Percentiles rank a stretch among this genome's conserved stretches.
Conservation (phyloP, 2,329 filamentous ascomycete species). For the Arthroderma sp. region DNA sequence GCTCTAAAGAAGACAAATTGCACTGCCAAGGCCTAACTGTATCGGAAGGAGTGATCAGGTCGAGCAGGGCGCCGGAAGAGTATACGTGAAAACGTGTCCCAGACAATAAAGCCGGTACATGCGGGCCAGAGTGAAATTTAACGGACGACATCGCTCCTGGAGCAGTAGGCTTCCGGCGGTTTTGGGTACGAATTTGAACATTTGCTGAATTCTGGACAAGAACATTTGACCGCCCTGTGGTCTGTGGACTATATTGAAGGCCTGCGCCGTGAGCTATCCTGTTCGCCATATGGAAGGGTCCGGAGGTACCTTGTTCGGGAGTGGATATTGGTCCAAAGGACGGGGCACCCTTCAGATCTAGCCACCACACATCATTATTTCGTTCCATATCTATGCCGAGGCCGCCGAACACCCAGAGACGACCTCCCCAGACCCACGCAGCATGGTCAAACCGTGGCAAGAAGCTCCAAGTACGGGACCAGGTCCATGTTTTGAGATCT, state of each 20-base stretch:
- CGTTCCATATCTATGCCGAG: conserved; percentile 95
- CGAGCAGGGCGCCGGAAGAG: conserved; percentile 79
- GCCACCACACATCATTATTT: conserved; percentile 90
- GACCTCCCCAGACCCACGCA: conserved; percentile 81
- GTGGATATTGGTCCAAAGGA: conserved; percentile 62
- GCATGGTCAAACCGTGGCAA: conserved; percentile 91
- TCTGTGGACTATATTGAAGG: conserved; percentile 22
- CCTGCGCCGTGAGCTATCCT: conserved; percentile 27
- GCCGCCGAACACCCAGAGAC: conserved; percentile 93
- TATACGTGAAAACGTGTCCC: conserved; percentile 94
- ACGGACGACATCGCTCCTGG: conserved; percentile 82
- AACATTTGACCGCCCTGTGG: conserved; percentile 26
- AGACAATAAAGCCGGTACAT: conserved; percentile 75
- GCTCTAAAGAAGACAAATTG: conserved; percentile 75
- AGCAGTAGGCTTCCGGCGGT: conserved; percentile 44
- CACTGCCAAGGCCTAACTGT: conserved; percentile 79
- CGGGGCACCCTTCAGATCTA: conserved; percentile 82
- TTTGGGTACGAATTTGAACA: conserved; percentile 42
- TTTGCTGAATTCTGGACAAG: conserved; percentile 64
- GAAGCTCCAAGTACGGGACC: conserved; percentile 93
- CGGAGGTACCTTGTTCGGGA: conserved; percentile 44
- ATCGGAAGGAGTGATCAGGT: conserved; percentile 85
- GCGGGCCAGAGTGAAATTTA: conserved; percentile 76
- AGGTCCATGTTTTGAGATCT: conserved; percentile 93
- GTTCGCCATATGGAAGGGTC: conserved; percentile 19